A percentile compares a stretch with the other conserved stretches of the same genome.
phyloP scores from a whole-genome alignment of 2,329 filamentous ascomycete genomes.

The Phialophora macrospora region DNA sequence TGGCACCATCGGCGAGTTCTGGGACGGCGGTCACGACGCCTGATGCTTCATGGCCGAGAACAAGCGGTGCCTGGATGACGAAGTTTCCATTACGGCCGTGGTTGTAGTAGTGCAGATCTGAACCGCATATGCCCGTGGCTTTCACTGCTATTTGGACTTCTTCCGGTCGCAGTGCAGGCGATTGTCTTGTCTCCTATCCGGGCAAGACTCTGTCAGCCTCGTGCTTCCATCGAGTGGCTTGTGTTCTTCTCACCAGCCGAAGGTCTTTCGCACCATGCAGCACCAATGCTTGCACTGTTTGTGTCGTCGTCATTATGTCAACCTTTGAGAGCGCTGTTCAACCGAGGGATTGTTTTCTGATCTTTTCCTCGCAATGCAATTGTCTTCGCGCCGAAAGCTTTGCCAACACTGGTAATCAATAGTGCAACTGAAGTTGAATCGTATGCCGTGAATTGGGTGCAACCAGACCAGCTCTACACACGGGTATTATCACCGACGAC shows the following conservation, averaged over 20 bases:
- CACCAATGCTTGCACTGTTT: constrained; percentile 51
- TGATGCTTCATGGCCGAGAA: constrained; percentile 77
- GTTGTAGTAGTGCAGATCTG: constrained; percentile 81
- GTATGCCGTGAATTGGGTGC: not conserved
- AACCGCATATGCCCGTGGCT: constrained; percentile 72
- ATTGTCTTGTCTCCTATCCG: constrained; percentile 58
- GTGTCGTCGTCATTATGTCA: constrained; percentile 26
- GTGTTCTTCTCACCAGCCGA: constrained; percentile 54
- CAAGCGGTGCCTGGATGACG: constrained; percentile 78
- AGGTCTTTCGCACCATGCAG: constrained; percentile 66
- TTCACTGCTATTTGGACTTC: constrained; percentile 69
- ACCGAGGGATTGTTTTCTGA: not conserved
- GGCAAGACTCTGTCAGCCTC: constrained; percentile 8
- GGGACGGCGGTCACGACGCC: constrained; percentile 74
- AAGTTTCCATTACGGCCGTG: constrained; percentile 88
- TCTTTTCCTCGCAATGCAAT: not conserved
- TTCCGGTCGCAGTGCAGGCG: constrained; percentile 53
- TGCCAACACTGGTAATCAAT: not conserved
- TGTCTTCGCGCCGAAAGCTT: not conserved
- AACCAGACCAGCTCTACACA: not conserved
- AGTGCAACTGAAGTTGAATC: not conserved
- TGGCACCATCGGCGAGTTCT: constrained; percentile 38
- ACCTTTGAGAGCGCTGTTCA: not conserved
- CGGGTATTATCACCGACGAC: not conserved
- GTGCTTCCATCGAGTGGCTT: not conserved